phyloP scores from a whole-genome alignment of 345 rosid genomes.

The Pistacia vera region DNA sequence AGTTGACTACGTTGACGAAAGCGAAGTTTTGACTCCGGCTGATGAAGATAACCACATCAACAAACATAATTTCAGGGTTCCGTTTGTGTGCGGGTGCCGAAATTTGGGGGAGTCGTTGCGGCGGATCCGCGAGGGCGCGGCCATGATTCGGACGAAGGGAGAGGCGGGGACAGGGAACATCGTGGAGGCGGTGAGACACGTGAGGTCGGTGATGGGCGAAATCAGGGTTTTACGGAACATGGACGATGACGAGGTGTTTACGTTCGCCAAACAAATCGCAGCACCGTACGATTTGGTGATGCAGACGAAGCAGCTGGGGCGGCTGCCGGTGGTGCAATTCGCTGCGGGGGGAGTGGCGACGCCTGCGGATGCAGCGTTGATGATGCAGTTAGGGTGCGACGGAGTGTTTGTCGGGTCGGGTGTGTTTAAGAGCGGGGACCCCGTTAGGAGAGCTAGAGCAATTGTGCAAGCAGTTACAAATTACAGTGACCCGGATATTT shows the following conservation, averaged over 20 bases:
- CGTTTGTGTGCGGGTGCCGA: conserved; percentile 50
- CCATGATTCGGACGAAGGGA: conserved; percentile 46
- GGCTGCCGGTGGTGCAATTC: conserved; percentile 47
- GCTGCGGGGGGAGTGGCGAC: conserved; percentile 47
- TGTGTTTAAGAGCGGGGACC: conserved; percentile 44
- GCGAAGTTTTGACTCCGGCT: conserved; percentile 40
- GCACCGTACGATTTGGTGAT: conserved; percentile 45
- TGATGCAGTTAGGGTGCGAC: conserved; percentile 45
- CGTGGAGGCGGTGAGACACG: conserved; percentile 45
- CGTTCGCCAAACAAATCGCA: conserved; percentile 36
- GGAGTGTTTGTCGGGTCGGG: conserved; percentile 45
- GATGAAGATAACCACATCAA: conserved; percentile 44
- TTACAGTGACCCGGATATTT: conserved; percentile 39
- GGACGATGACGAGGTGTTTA: conserved; percentile 49
- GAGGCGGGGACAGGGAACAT: conserved; percentile 48
- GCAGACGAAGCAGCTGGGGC: conserved; percentile 52
- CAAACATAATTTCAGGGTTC: conserved; percentile 46
- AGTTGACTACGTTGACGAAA: conserved; percentile 43
- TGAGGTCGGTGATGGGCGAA: conserved; percentile 46
- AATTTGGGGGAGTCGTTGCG: conserved; percentile 42
- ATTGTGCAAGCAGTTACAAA: conserved; percentile 46
- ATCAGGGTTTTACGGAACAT: conserved; percentile 32
- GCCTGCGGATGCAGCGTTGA: conserved; percentile 44
- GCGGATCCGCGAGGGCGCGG: conserved; percentile 45
- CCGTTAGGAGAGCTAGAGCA: conserved; percentile 35